Percentiles rank a stretch among this genome's conserved stretches.
Evolutionary conservation across 1,139 yeast genomes (phyloP).

Genomic region (Zygosaccharomyces sapae): DNA sequence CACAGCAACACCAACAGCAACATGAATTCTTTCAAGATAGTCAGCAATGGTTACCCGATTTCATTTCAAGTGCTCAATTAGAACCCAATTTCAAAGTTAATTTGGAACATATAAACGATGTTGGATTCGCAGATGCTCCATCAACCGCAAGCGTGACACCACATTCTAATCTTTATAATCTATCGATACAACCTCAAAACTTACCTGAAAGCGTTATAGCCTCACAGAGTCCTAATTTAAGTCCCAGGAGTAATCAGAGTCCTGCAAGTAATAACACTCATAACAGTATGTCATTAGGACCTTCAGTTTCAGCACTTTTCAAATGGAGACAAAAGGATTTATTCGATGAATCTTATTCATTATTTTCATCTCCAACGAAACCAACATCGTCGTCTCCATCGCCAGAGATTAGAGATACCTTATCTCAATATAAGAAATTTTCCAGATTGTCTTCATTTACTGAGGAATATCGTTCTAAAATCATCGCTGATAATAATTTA

Average conservation of each 20-base stretch:
- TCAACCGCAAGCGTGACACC: constrained; percentile 3
- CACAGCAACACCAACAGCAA: not conserved
- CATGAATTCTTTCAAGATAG: constrained; percentile 15
- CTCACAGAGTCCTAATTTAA: constrained; percentile 2
- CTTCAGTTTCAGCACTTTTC: constrained; percentile 39
- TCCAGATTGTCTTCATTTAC: constrained; percentile 38
- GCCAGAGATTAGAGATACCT: constrained; percentile 10
- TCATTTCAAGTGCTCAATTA: constrained; percentile 54
- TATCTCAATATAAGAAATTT: constrained; percentile 9
- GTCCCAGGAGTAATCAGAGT: constrained; percentile 3
- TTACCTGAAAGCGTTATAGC: not conserved
- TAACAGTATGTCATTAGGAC: constrained; percentile 15
- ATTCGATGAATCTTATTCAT: constrained; percentile 34
- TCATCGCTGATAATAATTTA: constrained; percentile 50
- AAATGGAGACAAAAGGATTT: constrained; percentile 58
- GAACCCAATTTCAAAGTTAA: constrained; percentile 43
- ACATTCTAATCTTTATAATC: constrained; percentile 7
- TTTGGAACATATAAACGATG: constrained; percentile 46
- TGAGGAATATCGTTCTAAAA: constrained; percentile 50
- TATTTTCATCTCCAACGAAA: constrained; percentile 7
- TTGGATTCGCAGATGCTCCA: constrained; percentile 41
- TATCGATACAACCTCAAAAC: not conserved
- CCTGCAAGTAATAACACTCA: constrained; percentile 4
- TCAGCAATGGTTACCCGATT: constrained; percentile 62
- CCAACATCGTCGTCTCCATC: constrained; percentile 8